These are phyloP conservation scores for Eucalyptus erythrocorys DNA, from an alignment of 345 rosid genomes.

Conservation along the genomic window DNA sequence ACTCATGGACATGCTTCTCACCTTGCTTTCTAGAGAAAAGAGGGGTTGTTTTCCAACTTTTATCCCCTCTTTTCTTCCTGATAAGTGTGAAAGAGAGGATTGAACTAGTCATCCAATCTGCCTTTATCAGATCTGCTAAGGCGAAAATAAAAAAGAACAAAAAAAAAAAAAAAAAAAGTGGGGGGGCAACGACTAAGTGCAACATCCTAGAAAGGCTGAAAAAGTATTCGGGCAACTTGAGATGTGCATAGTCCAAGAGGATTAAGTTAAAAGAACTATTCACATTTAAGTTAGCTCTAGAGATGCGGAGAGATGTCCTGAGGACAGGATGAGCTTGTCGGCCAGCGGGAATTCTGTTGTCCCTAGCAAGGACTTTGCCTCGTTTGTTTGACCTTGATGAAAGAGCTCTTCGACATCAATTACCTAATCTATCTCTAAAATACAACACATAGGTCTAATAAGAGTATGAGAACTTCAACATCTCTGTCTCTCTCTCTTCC, in stretches of 20 bases:
- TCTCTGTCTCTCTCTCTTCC: background rate
- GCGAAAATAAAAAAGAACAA: background rate
- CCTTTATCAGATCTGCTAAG: background rate
- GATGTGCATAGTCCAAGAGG: background rate
- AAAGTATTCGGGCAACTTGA: background rate
- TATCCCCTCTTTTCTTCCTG: background rate
- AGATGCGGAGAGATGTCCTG: background rate
- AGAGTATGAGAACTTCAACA: background rate
- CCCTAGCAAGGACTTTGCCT: background rate
- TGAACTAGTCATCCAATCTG: background rate
- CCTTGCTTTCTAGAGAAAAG: background rate
- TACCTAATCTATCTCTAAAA: background rate
- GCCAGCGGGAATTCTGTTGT: constrained; percentile 1
- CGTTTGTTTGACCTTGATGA: background rate
- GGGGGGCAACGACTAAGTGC: background rate
- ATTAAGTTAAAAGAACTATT: background rate
- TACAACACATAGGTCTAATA: background rate
- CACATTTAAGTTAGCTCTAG: background rate
- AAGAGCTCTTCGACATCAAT: background rate
- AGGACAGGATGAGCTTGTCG: constrained; percentile 1
- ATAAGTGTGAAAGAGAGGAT: background rate
- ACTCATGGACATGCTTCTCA: background rate
- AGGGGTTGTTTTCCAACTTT: background rate
- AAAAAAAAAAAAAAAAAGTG: background rate
- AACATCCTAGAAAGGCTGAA: background rate